Percentiles rank a stretch among this genome's conserved stretches.
phyloP scores from a whole-genome alignment of 2,329 filamentous ascomycete species.

The Ophiognomonia clavigignenti-juglandacearum region DNA sequence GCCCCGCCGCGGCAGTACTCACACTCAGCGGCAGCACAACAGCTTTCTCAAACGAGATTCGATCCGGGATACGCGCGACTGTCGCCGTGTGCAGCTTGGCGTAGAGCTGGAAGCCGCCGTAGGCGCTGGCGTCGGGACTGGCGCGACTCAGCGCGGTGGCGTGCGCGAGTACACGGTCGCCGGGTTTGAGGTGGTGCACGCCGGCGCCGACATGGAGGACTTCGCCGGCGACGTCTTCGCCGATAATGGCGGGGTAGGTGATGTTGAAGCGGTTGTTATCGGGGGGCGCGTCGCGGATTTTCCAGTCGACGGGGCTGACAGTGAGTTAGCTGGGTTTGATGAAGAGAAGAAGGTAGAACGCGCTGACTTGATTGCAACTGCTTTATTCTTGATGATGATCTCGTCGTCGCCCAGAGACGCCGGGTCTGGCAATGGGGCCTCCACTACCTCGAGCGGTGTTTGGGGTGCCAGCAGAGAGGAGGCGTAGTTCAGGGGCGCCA shows the following conservation, averaged over 20 bases:
- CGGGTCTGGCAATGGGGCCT: constrained; percentile 6
- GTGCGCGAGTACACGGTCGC: constrained; percentile 27
- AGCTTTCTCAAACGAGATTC: constrained; percentile 21
- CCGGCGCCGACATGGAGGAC: constrained; percentile 25
- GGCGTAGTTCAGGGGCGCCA: constrained; percentile 12
- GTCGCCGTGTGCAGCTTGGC: constrained; percentile 17
- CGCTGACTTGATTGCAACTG: constrained; percentile 10
- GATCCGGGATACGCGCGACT: constrained; percentile 19
- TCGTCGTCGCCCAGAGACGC: constrained; percentile 6
- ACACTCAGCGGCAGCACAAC: constrained; percentile 23
- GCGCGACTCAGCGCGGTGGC: constrained; percentile 18
- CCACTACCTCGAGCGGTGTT: constrained; percentile 7
- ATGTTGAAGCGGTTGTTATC: constrained; percentile 22
- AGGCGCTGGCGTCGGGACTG: background rate
- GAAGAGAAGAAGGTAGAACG: too few relatives aligned
- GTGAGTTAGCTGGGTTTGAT: too few relatives aligned
- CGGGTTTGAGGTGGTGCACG: constrained; percentile 23
- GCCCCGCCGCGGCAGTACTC: constrained; percentile 22
- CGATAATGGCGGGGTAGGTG: constrained; percentile 28
- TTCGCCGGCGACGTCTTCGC: constrained; percentile 27
- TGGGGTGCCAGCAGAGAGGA: constrained; percentile 7
- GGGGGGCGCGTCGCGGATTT: constrained; percentile 23
- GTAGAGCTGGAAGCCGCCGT: constrained; percentile 24
- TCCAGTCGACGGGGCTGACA: constrained; percentile 26
- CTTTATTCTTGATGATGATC: constrained; percentile 14